phyloP scores from a whole-genome alignment of 345 rosid species.

The Bruguiera parviflora region DNA sequence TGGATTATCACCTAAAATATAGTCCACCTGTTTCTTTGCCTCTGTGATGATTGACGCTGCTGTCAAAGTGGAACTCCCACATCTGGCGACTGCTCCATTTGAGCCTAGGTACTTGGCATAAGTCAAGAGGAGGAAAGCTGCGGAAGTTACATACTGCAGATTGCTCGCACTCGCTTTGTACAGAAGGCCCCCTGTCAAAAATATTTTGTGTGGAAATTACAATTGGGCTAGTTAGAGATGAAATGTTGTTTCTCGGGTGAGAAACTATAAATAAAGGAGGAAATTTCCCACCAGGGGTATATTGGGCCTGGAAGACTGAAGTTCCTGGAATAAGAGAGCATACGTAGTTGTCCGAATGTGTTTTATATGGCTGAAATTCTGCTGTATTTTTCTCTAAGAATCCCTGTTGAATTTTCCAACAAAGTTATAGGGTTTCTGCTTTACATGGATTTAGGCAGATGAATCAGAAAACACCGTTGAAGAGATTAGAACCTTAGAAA shows the following conservation, averaged over 20 bases:
- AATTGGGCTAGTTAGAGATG: too few species aligned
- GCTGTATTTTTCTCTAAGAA: slow-evolving; percentile 43
- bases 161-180: slow-evolving; percentile 91
- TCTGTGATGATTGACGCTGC: slow-evolving; percentile 38
- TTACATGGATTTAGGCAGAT: neutral
- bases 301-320: slow-evolving; percentile 53
- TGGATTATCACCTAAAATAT: slow-evolving; percentile 82
- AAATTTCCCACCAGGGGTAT: slow-evolving; percentile 47
- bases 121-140: slow-evolving; percentile 77
- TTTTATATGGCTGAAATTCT: slow-evolving; percentile 51
- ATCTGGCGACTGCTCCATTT: slow-evolving; percentile 37
- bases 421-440: neutral
- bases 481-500: slow-evolving; percentile 55
- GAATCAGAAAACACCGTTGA: neutral
- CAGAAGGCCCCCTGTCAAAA: slow-evolving; percentile 65
- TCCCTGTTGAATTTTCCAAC: slow-evolving; percentile 31
- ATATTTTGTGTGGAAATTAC: neutral
- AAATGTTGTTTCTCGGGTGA: neutral
- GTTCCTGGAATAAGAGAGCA: slow-evolving; percentile 64
- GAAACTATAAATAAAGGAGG: neutral
- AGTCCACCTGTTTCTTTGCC: slow-evolving; percentile 79
- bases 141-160: slow-evolving; percentile 94
- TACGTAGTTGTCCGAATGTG: slow-evolving; percentile 68
- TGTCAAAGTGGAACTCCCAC: slow-evolving; percentile 39
- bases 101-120: slow-evolving; percentile 69